phyloP scores from a whole-genome alignment of 2,329 filamentous ascomycete species.

The Thielaviopsis populi region DNA sequence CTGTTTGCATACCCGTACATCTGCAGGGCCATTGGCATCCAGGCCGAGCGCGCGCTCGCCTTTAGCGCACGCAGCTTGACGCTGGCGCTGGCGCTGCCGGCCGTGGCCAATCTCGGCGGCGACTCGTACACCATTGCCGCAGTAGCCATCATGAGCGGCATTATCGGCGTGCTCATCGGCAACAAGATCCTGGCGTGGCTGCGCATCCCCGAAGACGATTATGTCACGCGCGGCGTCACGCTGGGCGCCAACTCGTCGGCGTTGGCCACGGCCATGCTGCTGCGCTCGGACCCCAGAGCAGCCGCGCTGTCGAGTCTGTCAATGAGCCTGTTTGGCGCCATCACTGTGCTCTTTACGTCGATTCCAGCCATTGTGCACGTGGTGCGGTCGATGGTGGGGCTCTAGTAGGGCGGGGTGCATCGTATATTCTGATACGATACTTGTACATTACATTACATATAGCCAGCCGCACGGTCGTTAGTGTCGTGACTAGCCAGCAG shows the following conservation, averaged over 20 bases:
- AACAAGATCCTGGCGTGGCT: conserved; percentile 32
- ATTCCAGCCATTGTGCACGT: conserved; percentile 37
- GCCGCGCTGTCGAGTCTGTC: conserved; percentile 44
- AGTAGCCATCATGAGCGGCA: conserved; percentile 43
- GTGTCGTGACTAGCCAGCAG: no score
- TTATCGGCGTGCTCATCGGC: conserved; percentile 42
- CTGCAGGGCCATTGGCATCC: conserved; percentile 41
- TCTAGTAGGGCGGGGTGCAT: conserved; percentile 20
- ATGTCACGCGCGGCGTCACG: conserved; percentile 46
- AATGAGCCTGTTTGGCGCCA: conserved; percentile 46
- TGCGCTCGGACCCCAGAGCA: conserved; percentile 41
- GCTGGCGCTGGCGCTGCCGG: conserved; percentile 43
- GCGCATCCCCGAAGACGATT: conserved; percentile 45
- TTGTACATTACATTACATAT: neutral
- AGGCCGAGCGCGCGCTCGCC: conserved; percentile 34
- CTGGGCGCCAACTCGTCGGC: conserved; percentile 46
- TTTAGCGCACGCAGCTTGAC: conserved; percentile 43
- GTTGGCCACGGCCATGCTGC: conserved; percentile 41
- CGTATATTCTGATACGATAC: neutral
- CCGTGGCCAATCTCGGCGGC: conserved; percentile 40
- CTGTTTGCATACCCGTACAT: conserved; percentile 43
- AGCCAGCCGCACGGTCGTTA: neutral
- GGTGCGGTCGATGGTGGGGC: conserved; percentile 33
- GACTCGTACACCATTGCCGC: conserved; percentile 41
- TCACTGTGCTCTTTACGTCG: conserved; percentile 43